Conservation (phyloP, 495 filamentous ascomycete genomes). For the Glutinoglossum americanum region DNA sequence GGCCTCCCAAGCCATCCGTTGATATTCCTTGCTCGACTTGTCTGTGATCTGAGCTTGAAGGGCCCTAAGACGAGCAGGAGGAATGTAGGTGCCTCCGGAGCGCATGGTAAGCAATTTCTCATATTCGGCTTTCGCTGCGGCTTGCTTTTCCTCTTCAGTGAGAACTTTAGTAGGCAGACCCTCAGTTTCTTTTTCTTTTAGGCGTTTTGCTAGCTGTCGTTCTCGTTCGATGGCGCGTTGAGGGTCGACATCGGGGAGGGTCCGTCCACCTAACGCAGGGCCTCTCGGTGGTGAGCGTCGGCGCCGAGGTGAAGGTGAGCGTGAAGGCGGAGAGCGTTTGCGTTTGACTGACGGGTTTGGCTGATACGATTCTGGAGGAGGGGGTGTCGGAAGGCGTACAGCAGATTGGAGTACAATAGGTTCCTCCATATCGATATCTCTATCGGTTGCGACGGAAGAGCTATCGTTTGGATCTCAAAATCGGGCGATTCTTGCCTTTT, state of each 20-base stretch:
- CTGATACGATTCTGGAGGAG: constrained; percentile 29
- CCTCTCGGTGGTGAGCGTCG: constrained; percentile 34
- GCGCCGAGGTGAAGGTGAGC: constrained; percentile 41
- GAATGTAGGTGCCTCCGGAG: constrained; percentile 88
- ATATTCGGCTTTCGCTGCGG: constrained; percentile 68
- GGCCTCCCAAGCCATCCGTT: constrained; percentile 98
- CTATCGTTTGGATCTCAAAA: not conserved
- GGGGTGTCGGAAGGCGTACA: constrained; percentile 44
- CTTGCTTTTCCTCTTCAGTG: constrained; percentile 69
- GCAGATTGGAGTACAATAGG: constrained; percentile 38
- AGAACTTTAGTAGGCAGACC: constrained; percentile 28
- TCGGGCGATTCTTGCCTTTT: not conserved
- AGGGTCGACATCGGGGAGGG: constrained; percentile 29
- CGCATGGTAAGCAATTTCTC: constrained; percentile 76
- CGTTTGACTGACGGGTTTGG: constrained; percentile 26
- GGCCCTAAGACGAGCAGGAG: constrained; percentile 72
- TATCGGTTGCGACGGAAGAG: not conserved
- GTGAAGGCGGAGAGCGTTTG: constrained; percentile 39
- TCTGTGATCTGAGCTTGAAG: constrained; percentile 94
- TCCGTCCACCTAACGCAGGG: constrained; percentile 16
- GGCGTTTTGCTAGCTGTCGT: constrained; percentile 37
- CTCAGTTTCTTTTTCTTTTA: constrained; percentile 31
- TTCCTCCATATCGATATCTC: constrained; percentile 21
- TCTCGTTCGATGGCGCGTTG: constrained; percentile 37
- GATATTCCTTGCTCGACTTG: constrained; percentile 87